These are phyloP conservation scores for Arachis stenosperma DNA, from an alignment of 306 rosid genomes.

Conservation along the genomic window DNA sequence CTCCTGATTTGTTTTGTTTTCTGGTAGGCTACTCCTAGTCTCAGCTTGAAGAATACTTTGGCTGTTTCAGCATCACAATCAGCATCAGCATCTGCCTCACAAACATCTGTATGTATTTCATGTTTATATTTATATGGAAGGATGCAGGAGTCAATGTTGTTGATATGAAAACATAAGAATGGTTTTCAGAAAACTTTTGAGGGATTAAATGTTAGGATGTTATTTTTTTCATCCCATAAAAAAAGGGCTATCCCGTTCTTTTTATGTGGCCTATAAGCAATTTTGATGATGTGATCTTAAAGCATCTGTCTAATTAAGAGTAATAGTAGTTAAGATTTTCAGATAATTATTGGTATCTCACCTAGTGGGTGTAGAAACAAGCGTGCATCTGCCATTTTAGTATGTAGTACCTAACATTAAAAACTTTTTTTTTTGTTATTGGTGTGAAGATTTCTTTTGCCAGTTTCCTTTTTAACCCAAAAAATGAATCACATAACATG, in stretches of 20 bases:
- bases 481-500: too few relatives aligned
- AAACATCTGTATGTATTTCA: constrained; percentile 66
- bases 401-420: too few relatives aligned
- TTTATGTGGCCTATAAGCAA: constrained; percentile 25
- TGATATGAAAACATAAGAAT: constrained; percentile 13
- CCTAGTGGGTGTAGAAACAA: not conserved
- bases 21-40: constrained; percentile 71
- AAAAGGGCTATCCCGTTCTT: not conserved
- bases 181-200: constrained; percentile 16
- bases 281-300: constrained; percentile 32
- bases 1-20: constrained; percentile 34
- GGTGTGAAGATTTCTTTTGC: too few relatives aligned
- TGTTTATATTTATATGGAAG: constrained; percentile 29
- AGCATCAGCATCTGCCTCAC: constrained; percentile 63
- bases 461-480: too few relatives aligned
- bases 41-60: constrained; percentile 66
- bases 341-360: constrained; percentile 17
- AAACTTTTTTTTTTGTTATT: too few relatives aligned
- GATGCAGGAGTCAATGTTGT: constrained; percentile 10
- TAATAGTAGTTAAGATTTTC: constrained; percentile 14
- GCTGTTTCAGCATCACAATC: constrained; percentile 52
- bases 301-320: not conserved
- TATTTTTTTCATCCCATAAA: not conserved
- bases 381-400: constrained; percentile 31
- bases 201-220: not conserved